Percentiles rank a stretch among this genome's conserved stretches.
phyloP scores from a whole-genome alignment of 164 flowering plant species.

The Vitis vinifera region DNA sequence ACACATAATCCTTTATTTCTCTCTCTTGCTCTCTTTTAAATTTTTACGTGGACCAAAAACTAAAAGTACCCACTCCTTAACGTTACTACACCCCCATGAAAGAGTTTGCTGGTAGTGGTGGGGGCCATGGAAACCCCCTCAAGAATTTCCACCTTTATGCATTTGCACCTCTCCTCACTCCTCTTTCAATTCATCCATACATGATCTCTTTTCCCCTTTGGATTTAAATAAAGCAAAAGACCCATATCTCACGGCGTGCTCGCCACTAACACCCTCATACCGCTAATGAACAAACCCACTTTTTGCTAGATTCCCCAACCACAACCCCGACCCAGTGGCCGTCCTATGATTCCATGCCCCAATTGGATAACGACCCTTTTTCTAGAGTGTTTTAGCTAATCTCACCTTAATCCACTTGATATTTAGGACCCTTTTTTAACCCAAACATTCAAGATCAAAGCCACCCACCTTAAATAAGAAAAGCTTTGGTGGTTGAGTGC shows the following conservation, averaged over 20 bases:
- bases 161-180: neutral
- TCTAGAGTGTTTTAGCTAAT: constrained; percentile 10
- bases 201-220: constrained; percentile 2
- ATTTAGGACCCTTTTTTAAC: too few species aligned
- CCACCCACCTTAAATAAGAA: neutral
- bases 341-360: constrained; percentile 56
- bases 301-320: constrained; percentile 36
- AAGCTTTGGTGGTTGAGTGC: neutral
- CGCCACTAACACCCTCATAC: constrained; percentile 25
- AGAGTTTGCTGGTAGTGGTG: constrained; percentile 11
- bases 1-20: neutral
- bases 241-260: constrained; percentile 22
- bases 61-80: constrained; percentile 5
- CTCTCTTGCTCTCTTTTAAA: neutral
- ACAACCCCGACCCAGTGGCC: constrained; percentile 34
- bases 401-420: constrained; percentile 24
- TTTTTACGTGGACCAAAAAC: constrained; percentile 31
- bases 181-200: too few species aligned
- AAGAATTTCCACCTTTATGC: neutral
- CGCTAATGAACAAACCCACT: constrained; percentile 15
- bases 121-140: constrained; percentile 7
- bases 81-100: constrained; percentile 13
- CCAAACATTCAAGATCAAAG: neutral
- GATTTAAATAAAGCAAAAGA: neutral
- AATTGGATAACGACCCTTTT: constrained; percentile 30